These are phyloP conservation scores for Zoysia matrella DNA, from an alignment of 202 grass and related monocot species.

Conservation along the genomic window DNA sequence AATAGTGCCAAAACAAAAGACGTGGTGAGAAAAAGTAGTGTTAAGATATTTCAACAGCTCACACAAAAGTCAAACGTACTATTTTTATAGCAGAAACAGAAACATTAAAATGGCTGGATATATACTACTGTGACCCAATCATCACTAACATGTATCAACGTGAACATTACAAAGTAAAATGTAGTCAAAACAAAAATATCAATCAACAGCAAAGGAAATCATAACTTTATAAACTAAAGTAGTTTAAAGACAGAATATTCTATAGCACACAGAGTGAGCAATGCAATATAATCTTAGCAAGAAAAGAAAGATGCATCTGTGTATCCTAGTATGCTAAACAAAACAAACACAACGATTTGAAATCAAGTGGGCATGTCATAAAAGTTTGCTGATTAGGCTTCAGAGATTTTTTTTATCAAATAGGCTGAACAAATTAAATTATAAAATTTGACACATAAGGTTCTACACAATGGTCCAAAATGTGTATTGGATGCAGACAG, in stretches of 20 bases:
- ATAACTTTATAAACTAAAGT: background rate
- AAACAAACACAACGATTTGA: constrained; percentile 13
- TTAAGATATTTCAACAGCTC: constrained; percentile 9
- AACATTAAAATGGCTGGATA: constrained; percentile 10
- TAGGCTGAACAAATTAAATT: background rate
- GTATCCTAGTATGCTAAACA: background rate
- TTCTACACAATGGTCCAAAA: background rate
- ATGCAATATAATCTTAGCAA: background rate
- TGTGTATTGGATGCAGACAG: constrained; percentile 5
- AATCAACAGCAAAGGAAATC: constrained; percentile 19
- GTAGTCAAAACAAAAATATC: constrained; percentile 18
- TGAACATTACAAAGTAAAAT: constrained; percentile 19
- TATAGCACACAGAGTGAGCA: background rate
- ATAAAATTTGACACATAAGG: constrained; percentile 4
- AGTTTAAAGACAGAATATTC: constrained; percentile 1
- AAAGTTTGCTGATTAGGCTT: constrained; percentile 6
- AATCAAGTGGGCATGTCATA: constrained; percentile 5
- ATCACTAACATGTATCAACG: background rate
- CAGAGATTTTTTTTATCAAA: background rate
- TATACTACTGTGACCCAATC: background rate
- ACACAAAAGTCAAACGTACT: background rate
- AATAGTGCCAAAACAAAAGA: constrained; percentile 16
- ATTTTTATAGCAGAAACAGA: constrained; percentile 7
- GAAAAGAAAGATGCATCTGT: constrained; percentile 9
- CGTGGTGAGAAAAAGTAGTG: background rate